Base-by-base conservation (phyloP, 208 protist genomes). In the Trypanosomatidae sp. region DNA sequence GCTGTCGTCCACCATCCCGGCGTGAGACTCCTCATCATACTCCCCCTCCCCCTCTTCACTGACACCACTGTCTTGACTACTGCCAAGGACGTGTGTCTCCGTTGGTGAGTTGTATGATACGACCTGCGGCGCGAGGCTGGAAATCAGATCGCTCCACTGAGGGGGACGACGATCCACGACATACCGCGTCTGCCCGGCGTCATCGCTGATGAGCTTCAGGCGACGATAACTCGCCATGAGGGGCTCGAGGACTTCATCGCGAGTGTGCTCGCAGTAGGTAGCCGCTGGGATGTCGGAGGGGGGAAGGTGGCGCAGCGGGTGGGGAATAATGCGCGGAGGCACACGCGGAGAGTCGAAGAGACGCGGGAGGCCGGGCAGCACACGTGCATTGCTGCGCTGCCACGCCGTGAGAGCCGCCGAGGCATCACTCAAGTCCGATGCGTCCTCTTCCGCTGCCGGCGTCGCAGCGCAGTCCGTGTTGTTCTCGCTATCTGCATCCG, bases 251-350 rank as follows among this genome's bases (percentile, higher is more conserved):
- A 91, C 82, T 74, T 94, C 89, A 9, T 43, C 30, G 3, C 52
- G 19, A 0, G 89, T 91, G 71, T 90, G 77, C 12, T 53, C 64
- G 59, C 80, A 87, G 36, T 80, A 74, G 1, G 87, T 94, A 46
- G 77, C 60, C 2, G 70, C 64, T 30, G 79, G 81, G 56, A 88
- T 86, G 8, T 66, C 77, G 8, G 30, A 66, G 30, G 69, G 65
- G 2, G 77, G 67, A 22, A 86, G 69, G 53, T 59, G 60, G 10
- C 71, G 80, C 53, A 93, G 76, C n/a, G 86, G 84, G 62, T 93
- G 77, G 2, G 83, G 77, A 15, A 81, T 66, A 25, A 22, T 17
- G 2, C 33, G 46, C 12, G 88, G 81, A 25, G n/a, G 68, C 56
- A 76, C 73, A 41, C 53, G 70, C 22, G 81, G 71, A 2, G 50